Evolutionary conservation across 306 rosid species (phyloP).

Genomic region (Macrotyloma uniflorum): DNA sequence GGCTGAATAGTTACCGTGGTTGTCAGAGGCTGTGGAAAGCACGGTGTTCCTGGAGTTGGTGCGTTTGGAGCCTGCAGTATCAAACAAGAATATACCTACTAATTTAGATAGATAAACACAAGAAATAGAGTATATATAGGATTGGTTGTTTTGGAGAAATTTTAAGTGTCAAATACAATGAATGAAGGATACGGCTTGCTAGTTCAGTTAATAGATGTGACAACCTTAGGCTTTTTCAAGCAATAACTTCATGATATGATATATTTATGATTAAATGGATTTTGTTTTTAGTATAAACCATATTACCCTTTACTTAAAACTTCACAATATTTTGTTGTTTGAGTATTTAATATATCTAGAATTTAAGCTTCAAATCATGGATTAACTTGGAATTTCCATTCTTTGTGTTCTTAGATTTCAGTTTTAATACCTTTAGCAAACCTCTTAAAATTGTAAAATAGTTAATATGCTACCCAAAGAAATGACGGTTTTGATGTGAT

Average conservation of each 20-base stretch:
- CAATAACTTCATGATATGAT: too few relatives aligned
- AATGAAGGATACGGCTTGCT: not conserved
- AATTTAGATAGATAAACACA: not conserved
- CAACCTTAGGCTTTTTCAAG: not conserved
- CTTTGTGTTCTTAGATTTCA: too few relatives aligned
- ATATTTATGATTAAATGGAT: not conserved
- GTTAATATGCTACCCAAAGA: not conserved
- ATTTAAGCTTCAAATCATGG: too few relatives aligned
- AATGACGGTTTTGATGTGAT: too few relatives aligned
- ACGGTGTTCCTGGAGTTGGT: slow-evolving; percentile 64
- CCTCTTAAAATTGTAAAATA: too few relatives aligned
- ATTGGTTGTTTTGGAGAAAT: slow-evolving; percentile 10
- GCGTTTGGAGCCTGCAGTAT: slow-evolving; percentile 58
- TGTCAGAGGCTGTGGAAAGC: slow-evolving; percentile 64
- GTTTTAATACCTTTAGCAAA: too few relatives aligned
- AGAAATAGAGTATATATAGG: not conserved
- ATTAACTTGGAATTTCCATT: too few relatives aligned
- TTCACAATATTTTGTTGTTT: too few relatives aligned
- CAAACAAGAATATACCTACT: not conserved
- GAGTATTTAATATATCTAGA: too few relatives aligned
- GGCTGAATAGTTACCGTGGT: slow-evolving; percentile 53
- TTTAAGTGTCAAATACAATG: not conserved
- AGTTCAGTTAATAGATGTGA: not conserved
- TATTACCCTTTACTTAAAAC: too few relatives aligned
- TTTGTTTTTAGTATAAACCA: too few relatives aligned